Evolutionary conservation across 164 flowering plant genomes (phyloP), one percentile per base, ranked within the genome.

Genomic region (Berberis thunbergii): DNA sequence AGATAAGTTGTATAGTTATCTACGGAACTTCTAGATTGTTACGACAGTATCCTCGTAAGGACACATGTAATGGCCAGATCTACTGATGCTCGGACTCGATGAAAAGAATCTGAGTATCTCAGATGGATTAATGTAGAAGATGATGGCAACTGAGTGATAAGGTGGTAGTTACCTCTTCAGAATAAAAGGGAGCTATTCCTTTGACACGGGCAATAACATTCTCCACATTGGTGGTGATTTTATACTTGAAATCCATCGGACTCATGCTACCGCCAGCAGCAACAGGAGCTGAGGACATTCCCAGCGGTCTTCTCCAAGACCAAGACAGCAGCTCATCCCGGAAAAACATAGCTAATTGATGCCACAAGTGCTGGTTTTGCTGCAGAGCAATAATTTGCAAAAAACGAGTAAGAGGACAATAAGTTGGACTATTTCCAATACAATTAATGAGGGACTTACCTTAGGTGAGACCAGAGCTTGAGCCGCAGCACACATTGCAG

Each of bases 281-380:
- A 60, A 80, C 75, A 1, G 92, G 80, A 2, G 77, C 84, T 44
- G 87, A 42, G 41, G 88, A 86, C 81, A 85, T 78, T 11, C 86
- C 95, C 8, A 79, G 74, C 11, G 95, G 91, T 68, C 89, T 79
- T 69, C 91, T 86, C 95, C 96, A 91, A 49, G 97, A 89, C 99
- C 97, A 95, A 8, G 98, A 91, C 41, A 91, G 77, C 61, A 95
- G 81, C 77, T 95, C 99, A 76, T 95, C 99, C 9, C 98, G 92
- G 86, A 95, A 95, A 73, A 95, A 95, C 99, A 95, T 91, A 3
- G 94, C 98, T 45, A 95, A 70, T 54, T 95, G 99, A 74, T 95
- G 85, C 96, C 97, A 89, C 39, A 95, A 41, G 75, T 91, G 98
- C 75, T 86, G 90, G 61, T 67, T 88, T 95, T 95, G 98, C 99